Evolutionary conservation across 2,329 filamentous ascomycete genomes (phyloP).

Genomic region (Talaromyces verruculosus): DNA sequence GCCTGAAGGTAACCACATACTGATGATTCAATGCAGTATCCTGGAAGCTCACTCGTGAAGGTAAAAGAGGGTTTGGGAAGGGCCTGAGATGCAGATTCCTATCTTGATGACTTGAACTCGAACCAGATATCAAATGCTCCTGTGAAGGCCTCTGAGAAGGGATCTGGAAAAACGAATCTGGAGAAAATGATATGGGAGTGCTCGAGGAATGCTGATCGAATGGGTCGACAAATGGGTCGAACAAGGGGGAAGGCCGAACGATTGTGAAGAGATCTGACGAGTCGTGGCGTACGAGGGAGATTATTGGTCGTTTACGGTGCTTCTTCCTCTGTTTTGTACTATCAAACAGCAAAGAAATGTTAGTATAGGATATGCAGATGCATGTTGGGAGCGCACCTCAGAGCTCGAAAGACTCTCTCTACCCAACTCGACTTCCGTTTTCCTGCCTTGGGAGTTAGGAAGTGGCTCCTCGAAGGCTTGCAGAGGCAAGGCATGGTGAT

Average conservation of each 20-base stretch:
- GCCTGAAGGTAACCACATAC: neutral
- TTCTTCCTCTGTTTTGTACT: neutral
- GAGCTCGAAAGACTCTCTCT: neutral
- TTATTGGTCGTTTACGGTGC: neutral
- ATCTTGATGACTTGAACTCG: neutral
- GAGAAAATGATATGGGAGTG: constrained; percentile 5
- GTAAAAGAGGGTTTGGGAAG: neutral
- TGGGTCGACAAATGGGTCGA: constrained; percentile 8
- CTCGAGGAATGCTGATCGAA: neutral
- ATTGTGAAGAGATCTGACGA: neutral
- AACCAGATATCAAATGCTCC: neutral
- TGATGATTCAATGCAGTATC: neutral
- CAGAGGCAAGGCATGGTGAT: constrained; percentile 1
- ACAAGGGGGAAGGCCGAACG: neutral
- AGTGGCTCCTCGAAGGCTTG: neutral
- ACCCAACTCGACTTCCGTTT: neutral
- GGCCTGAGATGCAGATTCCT: neutral
- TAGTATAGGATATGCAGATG: neutral
- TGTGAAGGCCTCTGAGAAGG: neutral
- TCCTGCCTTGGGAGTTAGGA: constrained; percentile 9
- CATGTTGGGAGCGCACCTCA: neutral
- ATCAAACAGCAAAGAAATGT: neutral
- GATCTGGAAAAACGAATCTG: neutral
- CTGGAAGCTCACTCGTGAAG: neutral
- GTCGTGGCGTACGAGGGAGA: neutral